These are phyloP conservation scores for Phytophthora citrophthora DNA, from an alignment of 352 stramenopile species.

Conservation along the genomic window DNA sequence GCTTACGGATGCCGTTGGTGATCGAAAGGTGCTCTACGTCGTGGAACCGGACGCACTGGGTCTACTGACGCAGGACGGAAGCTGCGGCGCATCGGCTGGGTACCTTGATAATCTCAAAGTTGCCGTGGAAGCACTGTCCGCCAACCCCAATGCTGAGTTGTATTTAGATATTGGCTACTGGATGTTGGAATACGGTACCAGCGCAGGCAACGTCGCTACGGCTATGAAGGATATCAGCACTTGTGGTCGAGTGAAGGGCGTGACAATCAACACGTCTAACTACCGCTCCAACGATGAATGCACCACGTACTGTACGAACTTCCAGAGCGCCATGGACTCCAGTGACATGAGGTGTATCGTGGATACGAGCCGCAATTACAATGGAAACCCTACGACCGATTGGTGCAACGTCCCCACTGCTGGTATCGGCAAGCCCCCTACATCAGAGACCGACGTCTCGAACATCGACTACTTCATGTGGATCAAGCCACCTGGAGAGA, in stretches of 20 bases:
- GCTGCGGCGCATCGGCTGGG: constrained; percentile 41
- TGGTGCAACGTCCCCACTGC: constrained; percentile 70
- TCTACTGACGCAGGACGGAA: constrained; percentile 48
- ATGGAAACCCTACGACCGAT: constrained; percentile 41
- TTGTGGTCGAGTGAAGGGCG: constrained; percentile 53
- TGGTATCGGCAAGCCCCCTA: constrained; percentile 57
- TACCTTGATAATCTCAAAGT: constrained; percentile 62
- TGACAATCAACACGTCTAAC: constrained; percentile 77
- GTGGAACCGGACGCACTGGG: constrained; percentile 70
- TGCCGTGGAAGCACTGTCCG: constrained; percentile 46
- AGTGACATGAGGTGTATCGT: constrained; percentile 55
- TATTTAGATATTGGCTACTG: constrained; percentile 75
- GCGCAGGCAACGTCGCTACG: constrained; percentile 31
- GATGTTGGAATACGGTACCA: constrained; percentile 43
- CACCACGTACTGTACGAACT: constrained; percentile 46
- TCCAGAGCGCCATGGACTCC: constrained; percentile 47
- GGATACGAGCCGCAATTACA: constrained; percentile 72
- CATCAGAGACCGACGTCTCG: constrained; percentile 39
- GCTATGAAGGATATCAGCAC: constrained; percentile 44
- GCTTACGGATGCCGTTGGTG: constrained; percentile 47
- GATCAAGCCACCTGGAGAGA: constrained; percentile 69
- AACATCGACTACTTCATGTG: constrained; percentile 75
- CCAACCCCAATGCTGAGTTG: constrained; percentile 65
- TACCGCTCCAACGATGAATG: constrained; percentile 62
- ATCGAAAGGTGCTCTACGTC: constrained; percentile 76